Percentiles rank a stretch among this genome's conserved stretches.
phyloP scores from a whole-genome alignment of 805 yeast genomes.

The Kurtzmaniella cleridarum region DNA sequence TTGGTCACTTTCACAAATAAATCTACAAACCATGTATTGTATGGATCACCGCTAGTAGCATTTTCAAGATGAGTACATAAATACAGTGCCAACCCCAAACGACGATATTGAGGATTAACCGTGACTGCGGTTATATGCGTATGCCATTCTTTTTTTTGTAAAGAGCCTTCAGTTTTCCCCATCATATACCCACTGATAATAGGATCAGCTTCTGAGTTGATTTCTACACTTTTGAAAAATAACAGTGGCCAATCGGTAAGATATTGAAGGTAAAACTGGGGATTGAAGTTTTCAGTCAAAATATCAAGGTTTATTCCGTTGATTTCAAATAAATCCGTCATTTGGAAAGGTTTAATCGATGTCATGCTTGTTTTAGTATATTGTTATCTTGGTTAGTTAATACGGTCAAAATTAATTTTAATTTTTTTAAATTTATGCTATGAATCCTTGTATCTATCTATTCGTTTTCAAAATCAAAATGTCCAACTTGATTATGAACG shows the following conservation, averaged over 20 bases:
- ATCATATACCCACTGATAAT: slow-evolving; percentile 72
- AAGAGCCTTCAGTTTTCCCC: slow-evolving; percentile 90
- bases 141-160: slow-evolving; percentile 76
- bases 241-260: slow-evolving; percentile 83
- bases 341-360: slow-evolving; percentile 80
- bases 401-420: too few relatives aligned
- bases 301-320: slow-evolving; percentile 81
- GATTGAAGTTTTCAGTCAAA: slow-evolving; percentile 85
- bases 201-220: slow-evolving; percentile 10
- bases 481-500: too few relatives aligned
- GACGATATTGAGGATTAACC: slow-evolving; percentile 71
- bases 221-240: slow-evolving; percentile 68
- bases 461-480: too few relatives aligned
- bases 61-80: slow-evolving; percentile 70
- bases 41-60: slow-evolving; percentile 66
- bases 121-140: slow-evolving; percentile 96
- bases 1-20: slow-evolving; percentile 89
- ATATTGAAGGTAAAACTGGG: slow-evolving; percentile 80
- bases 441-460: too few relatives aligned
- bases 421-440: too few relatives aligned
- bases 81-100: slow-evolving; percentile 80
- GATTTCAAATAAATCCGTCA: slow-evolving; percentile 71
- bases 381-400: too few relatives aligned
- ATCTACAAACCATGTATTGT: slow-evolving; percentile 80
- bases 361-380: slow-evolving; percentile 52